Evolutionary conservation across 352 stramenopile species (phyloP), one percentile per base, ranked within the genome.

Genomic region (Globisporangium sylvaticum): DNA sequence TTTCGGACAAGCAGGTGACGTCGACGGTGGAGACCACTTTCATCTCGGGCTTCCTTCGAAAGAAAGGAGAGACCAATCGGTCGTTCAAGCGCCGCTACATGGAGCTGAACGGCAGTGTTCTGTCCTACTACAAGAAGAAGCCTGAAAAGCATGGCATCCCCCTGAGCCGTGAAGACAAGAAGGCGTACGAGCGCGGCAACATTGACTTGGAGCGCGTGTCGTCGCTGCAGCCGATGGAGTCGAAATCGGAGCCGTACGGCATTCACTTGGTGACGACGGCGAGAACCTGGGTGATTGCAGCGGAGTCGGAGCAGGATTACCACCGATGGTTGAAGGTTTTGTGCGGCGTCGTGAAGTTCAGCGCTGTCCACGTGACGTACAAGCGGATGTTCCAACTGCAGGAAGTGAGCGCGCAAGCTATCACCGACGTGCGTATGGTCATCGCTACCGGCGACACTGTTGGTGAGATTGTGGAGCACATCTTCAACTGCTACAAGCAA

Each of bases 401-500:
- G 58, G 85, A 95, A 83, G 87, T 95, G 55, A 95, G 86, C 56
- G 74, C 85, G 0, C 88, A 89, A 52, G 87, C 85, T 10, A 88
- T 93, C 22, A 95, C 85, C 22, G 87, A 95, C 71, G 87, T 94
- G 62, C 86, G 87, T 31, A 93, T 95, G 85, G 84, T 93, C 50
- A 88, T 94, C 29, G 81, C 83, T 1, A 91, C 86, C 0, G 80
- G 83, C 4, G 87, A 95, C 69, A 95, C 87, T 1, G 87, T 95
- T n/a, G 84, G 82, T 4, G 83, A 95, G 71, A 93, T 93, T 69
- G 87, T 95, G 29, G 87, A 94, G 79, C 84, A 92, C 61, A 94
- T 95, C 29, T 95, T 95, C 67, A 92, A 93, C 62, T 95, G 84
- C 65, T 95, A 95, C 78, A 87, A 92, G 65, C 81, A 91, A 65